These are phyloP conservation scores for Botryotinia globosa DNA, from an alignment of 2,329 filamentous ascomycete genomes.

Conservation along the genomic window DNA sequence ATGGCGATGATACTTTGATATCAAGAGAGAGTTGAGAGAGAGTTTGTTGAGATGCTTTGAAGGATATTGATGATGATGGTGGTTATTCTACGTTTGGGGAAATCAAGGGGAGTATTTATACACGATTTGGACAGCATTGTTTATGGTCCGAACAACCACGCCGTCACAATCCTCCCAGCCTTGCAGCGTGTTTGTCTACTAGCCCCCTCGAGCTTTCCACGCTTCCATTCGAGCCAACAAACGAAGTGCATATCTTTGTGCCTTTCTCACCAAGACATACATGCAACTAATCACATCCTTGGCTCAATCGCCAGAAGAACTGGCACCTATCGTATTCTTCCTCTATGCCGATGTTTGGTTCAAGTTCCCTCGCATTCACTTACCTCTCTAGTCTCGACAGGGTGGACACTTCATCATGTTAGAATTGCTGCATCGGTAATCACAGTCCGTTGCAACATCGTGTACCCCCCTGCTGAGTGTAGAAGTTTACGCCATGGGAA, in stretches of 20 bases:
- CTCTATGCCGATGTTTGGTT: conserved; percentile 18
- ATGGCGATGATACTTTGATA: conserved; percentile 26
- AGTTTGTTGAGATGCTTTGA: conserved; percentile 26
- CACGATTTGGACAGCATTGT: conserved; percentile 16
- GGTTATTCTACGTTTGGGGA: conserved; percentile 18
- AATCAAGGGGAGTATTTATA: conserved; percentile 33
- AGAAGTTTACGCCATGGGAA: conserved; percentile 25
- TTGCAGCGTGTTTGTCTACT: conserved; percentile 17
- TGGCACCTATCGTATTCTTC: conserved; percentile 21
- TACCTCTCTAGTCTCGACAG: conserved; percentile 27
- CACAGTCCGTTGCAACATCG: conserved; percentile 21
- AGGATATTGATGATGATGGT: conserved; percentile 29
- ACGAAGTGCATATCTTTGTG: conserved; percentile 31
- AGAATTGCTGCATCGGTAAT: conserved; percentile 24
- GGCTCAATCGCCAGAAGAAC: conserved; percentile 1
- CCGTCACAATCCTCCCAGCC: conserved; percentile 21
- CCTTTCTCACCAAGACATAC: conserved; percentile 24
- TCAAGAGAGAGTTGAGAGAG: conserved; percentile 21
- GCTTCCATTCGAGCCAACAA: conserved; percentile 28
- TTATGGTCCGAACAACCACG: conserved; percentile 18
- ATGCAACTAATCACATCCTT: conserved; percentile 21
- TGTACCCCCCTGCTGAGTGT: conserved; percentile 30
- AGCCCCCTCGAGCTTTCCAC: conserved; percentile 17
- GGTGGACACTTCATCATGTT: conserved; percentile 23
- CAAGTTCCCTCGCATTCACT: conserved; percentile 10